Percentiles rank a stretch among this genome's conserved stretches.
These are phyloP conservation scores for Phytopythium ostracodes DNA, from an alignment of 352 stramenopile genomes.

Conservation along the genomic window DNA sequence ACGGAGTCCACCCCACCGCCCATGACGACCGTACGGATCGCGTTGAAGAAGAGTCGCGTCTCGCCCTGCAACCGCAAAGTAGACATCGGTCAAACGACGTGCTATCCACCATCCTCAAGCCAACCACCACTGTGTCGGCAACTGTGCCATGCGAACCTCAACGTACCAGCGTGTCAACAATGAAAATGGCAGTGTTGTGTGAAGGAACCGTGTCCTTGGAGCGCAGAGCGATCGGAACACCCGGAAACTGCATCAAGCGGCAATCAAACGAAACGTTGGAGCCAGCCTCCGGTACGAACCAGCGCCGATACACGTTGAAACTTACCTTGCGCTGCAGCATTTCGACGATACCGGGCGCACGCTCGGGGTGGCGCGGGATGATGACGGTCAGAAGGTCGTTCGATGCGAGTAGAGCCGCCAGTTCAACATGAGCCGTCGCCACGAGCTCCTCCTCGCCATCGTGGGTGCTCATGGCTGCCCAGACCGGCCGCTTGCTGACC, in stretches of 20 bases:
- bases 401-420: constrained; percentile 9
- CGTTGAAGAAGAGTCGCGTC: constrained; percentile 47
- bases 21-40: constrained; percentile 50
- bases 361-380: constrained; percentile 56
- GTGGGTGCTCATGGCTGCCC: constrained; percentile 65
- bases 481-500: constrained; percentile 28
- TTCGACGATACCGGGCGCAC: constrained; percentile 26
- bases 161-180: constrained; percentile 62
- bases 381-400: constrained; percentile 40
- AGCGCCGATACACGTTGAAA: neutral
- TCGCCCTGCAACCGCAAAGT: constrained; percentile 35
- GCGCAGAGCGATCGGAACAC: constrained; percentile 27
- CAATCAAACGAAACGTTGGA: neutral
- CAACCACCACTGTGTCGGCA: too few relatives aligned
- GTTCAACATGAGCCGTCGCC: constrained; percentile 29
- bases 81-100: neutral
- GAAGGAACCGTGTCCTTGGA: constrained; percentile 30
- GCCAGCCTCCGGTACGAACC: neutral
- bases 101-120: neutral
- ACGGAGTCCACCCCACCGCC: constrained; percentile 27
- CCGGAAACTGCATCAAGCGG: constrained; percentile 25
- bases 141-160: neutral
- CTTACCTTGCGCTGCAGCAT: constrained; percentile 30
- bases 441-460: constrained; percentile 57
- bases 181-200: constrained; percentile 36